Conservation (phyloP, 805 yeast genomes). For the Lipomyces sp. region DNA sequence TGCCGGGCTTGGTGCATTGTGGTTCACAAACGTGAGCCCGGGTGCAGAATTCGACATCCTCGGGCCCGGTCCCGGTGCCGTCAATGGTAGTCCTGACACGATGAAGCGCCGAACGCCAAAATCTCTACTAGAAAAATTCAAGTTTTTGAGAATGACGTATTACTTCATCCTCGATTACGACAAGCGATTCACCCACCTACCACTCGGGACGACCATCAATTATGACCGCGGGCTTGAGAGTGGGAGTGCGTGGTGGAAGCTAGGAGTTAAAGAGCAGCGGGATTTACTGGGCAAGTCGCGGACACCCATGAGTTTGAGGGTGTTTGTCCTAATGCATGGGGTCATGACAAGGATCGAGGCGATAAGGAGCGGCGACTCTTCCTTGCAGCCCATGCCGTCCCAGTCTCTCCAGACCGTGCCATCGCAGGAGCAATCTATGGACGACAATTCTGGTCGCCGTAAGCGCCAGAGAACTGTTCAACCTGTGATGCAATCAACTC, state of each 20-base stretch:
- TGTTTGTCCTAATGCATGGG: constrained; percentile 31
- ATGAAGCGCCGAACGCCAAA: constrained; percentile 33
- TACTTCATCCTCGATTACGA: constrained; percentile 33
- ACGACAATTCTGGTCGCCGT: background rate
- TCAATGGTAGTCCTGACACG: constrained; percentile 8
- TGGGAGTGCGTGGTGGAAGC: constrained; percentile 31
- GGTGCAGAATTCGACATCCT: background rate
- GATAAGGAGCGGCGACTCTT: constrained; percentile 10
- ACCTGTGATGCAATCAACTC: constrained; percentile 3
- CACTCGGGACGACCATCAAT: constrained; percentile 10
- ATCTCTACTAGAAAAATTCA: constrained; percentile 32
- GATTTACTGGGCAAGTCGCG: constrained; percentile 34
- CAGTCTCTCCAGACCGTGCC: constrained; percentile 6
- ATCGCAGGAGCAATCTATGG: background rate
- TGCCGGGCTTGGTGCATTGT: background rate
- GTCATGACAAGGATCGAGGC: constrained; percentile 27
- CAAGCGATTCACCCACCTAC: constrained; percentile 24
- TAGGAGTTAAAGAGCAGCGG: constrained; percentile 28
- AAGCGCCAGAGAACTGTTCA: background rate
- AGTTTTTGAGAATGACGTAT: constrained; percentile 35
- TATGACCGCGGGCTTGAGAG: constrained; percentile 16
- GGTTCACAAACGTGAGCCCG: constrained; percentile 13
- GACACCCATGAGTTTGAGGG: constrained; percentile 33
- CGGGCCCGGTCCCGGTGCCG: background rate
- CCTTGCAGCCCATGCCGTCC: background rate